These are phyloP conservation scores for Lepidopterella palustris DNA, from an alignment of 495 filamentous ascomycete species.

Conservation along the genomic window DNA sequence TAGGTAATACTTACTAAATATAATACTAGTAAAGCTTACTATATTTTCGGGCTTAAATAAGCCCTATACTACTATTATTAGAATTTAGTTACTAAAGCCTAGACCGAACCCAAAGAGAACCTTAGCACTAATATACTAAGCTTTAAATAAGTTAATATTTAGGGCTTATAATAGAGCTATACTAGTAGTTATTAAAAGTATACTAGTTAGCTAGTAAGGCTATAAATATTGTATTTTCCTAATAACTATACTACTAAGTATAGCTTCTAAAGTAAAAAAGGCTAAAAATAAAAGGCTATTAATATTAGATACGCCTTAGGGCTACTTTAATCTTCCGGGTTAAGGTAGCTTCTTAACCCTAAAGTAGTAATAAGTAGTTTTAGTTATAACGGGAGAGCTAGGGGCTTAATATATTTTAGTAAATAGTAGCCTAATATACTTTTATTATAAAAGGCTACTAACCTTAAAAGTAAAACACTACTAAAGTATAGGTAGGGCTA, in stretches of 20 bases:
- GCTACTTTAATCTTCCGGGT: too few relatives aligned
- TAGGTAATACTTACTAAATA: slow-evolving; percentile 6
- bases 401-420: too few relatives aligned
- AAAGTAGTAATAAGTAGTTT: too few relatives aligned
- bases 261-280: neutral
- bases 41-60: neutral
- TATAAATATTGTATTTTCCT: neutral
- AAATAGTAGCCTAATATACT: too few relatives aligned
- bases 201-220: neutral
- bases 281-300: neutral
- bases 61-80: neutral
- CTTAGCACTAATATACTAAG: neutral
- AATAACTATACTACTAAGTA: neutral
- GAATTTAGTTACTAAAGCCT: neutral
- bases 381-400: too few relatives aligned
- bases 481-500: too few relatives aligned
- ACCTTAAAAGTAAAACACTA: too few relatives aligned
- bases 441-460: too few relatives aligned
- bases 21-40: neutral
- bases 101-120: neutral
- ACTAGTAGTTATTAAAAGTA: neutral
- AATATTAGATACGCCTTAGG: too few relatives aligned
- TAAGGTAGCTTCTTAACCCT: too few relatives aligned
- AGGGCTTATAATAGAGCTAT: neutral
- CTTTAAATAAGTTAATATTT: neutral